Base-by-base conservation (phyloP, 106 monocot genomes). In the Agapanthus africanus region DNA sequence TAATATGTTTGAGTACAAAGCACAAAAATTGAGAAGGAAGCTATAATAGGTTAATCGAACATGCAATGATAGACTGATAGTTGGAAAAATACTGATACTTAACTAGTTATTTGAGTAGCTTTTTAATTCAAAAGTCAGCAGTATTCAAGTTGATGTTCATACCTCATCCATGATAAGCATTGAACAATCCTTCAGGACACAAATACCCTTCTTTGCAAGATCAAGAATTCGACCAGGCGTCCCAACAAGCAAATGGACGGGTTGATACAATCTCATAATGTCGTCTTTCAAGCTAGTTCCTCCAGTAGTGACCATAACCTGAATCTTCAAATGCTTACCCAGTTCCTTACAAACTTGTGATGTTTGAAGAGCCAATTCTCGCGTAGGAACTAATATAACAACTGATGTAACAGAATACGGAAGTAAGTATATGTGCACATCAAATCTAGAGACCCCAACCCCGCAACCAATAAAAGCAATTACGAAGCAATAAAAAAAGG, bases 91-190 rank as follows among this genome's bases (percentile, higher is more conserved):
- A n/a, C n/a, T n/a, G n/a, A n/a, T n/a, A n/a, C n/a, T n/a, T n/a
- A n/a, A n/a, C n/a, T n/a, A n/a, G n/a, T n/a, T n/a, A n/a, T n/a
- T n/a, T n/a, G n/a, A n/a, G n/a, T n/a, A n/a, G n/a, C n/a, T n/a
- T n/a, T n/a, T n/a, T n/a, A n/a, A n/a, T n/a, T n/a, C n/a, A n/a
- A n/a, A n/a, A n/a, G n/a, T n/a, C n/a, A n/a, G n/a, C n/a, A n/a
- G n/a, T n/a, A n/a, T n/a, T n/a, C n/a, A n/a, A n/a, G n/a, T n/a
- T n/a, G n/a, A 57, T 57, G 56, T 11, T 57, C 18, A 34, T 87
- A 93, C 93, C 93, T 93, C 93, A 70, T 93, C 93, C 86, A 93
- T 80, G 59, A 93, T 73, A 6, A 93, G 83, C 90, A 93, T 87
- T 51, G 79, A 80, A 72, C 93, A 93, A 51, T 90, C 50, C 36